phyloP scores from a whole-genome alignment of 2,329 filamentous ascomycete species.

The Cercospora sp. region DNA sequence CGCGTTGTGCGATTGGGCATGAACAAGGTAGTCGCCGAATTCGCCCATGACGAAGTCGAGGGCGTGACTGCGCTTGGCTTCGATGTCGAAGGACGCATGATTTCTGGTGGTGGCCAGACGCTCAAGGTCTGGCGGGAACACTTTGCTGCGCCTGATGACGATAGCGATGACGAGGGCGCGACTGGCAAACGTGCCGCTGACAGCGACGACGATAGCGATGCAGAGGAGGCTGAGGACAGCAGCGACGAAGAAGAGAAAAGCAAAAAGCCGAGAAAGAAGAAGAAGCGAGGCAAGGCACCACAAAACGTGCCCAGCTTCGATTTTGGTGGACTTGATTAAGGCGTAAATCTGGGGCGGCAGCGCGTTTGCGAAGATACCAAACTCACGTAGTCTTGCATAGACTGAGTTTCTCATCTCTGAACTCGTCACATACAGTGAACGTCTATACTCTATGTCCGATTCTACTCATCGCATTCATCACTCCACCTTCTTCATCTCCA shows the following conservation, averaged over 20 bases:
- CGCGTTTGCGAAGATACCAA: slow-evolving; percentile 14
- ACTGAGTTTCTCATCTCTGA: background rate
- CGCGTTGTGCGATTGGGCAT: slow-evolving; percentile 72
- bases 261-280: slow-evolving; percentile 47
- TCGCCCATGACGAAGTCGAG: slow-evolving; percentile 82
- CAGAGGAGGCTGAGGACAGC: slow-evolving; percentile 38
- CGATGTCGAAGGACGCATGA: slow-evolving; percentile 80
- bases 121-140: slow-evolving; percentile 90
- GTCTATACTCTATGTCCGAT: background rate
- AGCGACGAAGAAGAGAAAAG: slow-evolving; percentile 47
- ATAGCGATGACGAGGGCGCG: slow-evolving; percentile 45
- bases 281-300: slow-evolving; percentile 41
- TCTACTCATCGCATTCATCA: background rate
- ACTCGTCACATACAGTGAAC: background rate
- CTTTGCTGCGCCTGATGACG: slow-evolving; percentile 56
- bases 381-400: slow-evolving; percentile 1
- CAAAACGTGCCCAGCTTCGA: slow-evolving; percentile 27
- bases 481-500: slow-evolving; percentile 4
- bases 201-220: slow-evolving; percentile 51
- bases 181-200: slow-evolving; percentile 49
- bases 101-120: slow-evolving; percentile 80
- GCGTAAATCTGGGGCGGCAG: background rate
- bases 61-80: slow-evolving; percentile 80
- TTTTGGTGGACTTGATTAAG: slow-evolving; percentile 38
- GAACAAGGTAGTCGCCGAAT: slow-evolving; percentile 68